Evolutionary conservation across 805 yeast genomes (phyloP), one percentile per base, ranked within the genome.

Genomic region (Tetrapisispora iriomotensis): DNA sequence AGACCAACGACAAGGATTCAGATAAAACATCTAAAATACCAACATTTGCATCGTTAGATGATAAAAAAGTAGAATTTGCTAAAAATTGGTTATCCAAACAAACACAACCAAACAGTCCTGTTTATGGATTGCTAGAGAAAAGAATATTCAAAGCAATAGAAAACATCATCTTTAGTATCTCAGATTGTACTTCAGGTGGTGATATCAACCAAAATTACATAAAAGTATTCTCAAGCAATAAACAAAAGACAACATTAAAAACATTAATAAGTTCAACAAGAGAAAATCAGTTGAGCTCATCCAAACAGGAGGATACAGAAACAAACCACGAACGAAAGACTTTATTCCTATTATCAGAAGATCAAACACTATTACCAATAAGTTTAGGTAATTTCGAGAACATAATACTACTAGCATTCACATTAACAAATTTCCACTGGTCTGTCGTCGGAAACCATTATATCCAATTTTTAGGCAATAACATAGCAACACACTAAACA

Each of bases 341-440:
- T 7, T 23, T 23, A 17, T 33, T 12, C 26, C 13, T 33, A 4
- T 33, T 33, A 33, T 33, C 36, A 10, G 36, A 33, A 42, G 23
- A 45, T 49, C 17, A 37, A 38, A 46, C 24, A 15, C 12, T 17
- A 17, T 9, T 39, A 18, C 39, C 40, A 30, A 56, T 40, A 37
- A 49, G 58, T 18, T 54, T 65, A 42, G 71, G 64, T 10, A 87
- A 80, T 46, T 66, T 80, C 48, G 70, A 68, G 36, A 68, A 71
- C 46, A 69, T 79, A 36, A 73, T 77, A 29, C 71, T 70, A 37
- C 72, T 83, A 47, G 64, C 82, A 37, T 70, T 77, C 42, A 76
- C 82, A n/a, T 67, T 85, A 43, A 74, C 75, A 36, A 79, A 77
- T 43, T 80, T 85, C 63, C 94, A 85, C 59, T 80, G 87, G 84